Base-by-base conservation (phyloP, 352 stramenopile species). In the Aphanomyces euteiches region DNA sequence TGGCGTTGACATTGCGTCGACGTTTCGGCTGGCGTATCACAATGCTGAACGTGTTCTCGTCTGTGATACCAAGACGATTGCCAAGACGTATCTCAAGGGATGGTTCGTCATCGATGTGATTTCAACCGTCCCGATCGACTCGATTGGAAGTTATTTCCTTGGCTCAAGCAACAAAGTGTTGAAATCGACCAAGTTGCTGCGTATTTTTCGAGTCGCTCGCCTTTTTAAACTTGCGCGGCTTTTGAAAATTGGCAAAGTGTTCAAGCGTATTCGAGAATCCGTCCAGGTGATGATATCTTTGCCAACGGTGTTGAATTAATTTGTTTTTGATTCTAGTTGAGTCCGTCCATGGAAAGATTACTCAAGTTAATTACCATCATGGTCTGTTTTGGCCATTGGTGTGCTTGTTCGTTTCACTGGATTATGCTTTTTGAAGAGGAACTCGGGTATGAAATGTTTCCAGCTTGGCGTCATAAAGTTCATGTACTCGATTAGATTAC, bases 81-180 rank as follows among this genome's bases (percentile, higher is more conserved):
- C 83, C 17, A 78, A 76, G 66, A 77, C 72, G 1, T 95, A 95
- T 72, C n/a, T 92, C 38, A 80, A 80, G 56, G 82, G 85, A 5
- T 95, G 87, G 87, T 92, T 95, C 59, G 57, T 80, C 37, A 75
- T 93, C 17, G 87, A 95, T 63, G 83, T 93, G 66, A 82, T 93
- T 65, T 95, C 87, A 17, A 93, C 87, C 0, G 74, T 95, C 7
- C 87, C 85, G 19, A 89, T 92, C 58, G 87, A 95, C 17, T 70
- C 74, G 17, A 58, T 95, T 7, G 75, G 85, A 45, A 77, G 40
- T 34, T 39, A 57, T 17, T 67, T 19, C 59, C 2, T 39, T 45
- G 7, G 41, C 19, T 10, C 19, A 13, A 4, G 41, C 59, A 10
- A 4, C 59, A 21, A 67, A 50, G 59, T 67, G 1, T 10, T 50